Evolutionary conservation across 192 early-diverging fungal species (phyloP), one percentile per base, ranked within the genome.

Genomic region (Linnemannia schmuckeri): DNA sequence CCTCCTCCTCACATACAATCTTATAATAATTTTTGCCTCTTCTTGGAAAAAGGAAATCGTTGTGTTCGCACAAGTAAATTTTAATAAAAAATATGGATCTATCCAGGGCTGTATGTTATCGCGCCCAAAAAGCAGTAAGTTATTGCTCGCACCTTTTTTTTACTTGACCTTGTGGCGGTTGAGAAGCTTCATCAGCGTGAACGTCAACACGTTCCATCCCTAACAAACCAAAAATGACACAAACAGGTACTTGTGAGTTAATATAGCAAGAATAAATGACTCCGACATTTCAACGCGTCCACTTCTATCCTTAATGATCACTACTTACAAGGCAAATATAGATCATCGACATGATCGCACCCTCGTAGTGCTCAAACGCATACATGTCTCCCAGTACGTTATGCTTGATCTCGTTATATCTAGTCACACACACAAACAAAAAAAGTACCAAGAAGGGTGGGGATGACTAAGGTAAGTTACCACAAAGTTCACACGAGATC

Each of bases 141-240:
- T 38, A 6, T 22, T 24, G n/a, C n/a, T 44, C 10, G 37, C 66
- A 6, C 41, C 38, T 30, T 72, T 80, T 20, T n/a, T 66, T 68
- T 78, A 85, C 38, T 85, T 85, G 73, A 85, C 82, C 68, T 85
- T 85, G 77, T 85, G 82, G 44, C 82, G 77, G 18, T 85, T 72
- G 42, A 85, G 77, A 24, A 85, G 35, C 42, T 85, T 85, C 82
- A 85, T 79, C 69, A 85, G 18, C 46, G 73, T 37, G 42, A 85
- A 85, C 6, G 77, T 42, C 38, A 79, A 57, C 0, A 76, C n/a
- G 33, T 85, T 85, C 82, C 82, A 85, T 4, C 82, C 77, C 61
- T 79, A 72, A 1, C 10, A 41, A 57, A 2, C 13, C 70, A 27
- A n/a, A 27, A 0, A 46, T 15, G 52, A 46, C 0, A 13, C 13